Conservation (phyloP, 2,329 filamentous ascomycete genomes). For the Bipolaris bicolor region DNA sequence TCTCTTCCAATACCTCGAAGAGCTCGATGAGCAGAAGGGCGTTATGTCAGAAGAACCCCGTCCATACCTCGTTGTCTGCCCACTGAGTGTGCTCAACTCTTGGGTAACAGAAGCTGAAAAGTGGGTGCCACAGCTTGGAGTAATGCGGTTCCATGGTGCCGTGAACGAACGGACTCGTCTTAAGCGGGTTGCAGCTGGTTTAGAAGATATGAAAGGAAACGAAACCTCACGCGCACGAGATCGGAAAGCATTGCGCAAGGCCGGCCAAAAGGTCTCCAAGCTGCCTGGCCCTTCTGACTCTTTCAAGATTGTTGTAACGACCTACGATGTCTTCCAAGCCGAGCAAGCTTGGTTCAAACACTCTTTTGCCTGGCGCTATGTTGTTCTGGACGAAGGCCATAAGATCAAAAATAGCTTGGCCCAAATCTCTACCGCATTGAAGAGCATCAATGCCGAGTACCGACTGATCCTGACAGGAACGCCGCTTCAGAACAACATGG, state of each 20-base stretch:
- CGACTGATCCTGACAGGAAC: slow-evolving; percentile 61
- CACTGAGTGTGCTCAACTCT: slow-evolving; percentile 93
- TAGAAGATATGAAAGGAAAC: slow-evolving; percentile 55
- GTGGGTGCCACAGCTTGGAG: slow-evolving; percentile 86
- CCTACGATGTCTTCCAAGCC: slow-evolving; percentile 99
- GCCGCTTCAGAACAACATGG: slow-evolving; percentile 64
- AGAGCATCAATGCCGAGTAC: slow-evolving; percentile 55
- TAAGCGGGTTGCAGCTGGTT: slow-evolving; percentile 56
- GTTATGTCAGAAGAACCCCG: slow-evolving; percentile 68
- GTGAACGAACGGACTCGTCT: slow-evolving; percentile 80
- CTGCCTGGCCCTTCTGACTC: slow-evolving; percentile 30
- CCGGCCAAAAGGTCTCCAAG: slow-evolving; percentile 40
- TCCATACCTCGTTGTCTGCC: slow-evolving; percentile 94
- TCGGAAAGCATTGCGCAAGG: slow-evolving; percentile 90
- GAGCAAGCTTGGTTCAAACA: slow-evolving; percentile 92
- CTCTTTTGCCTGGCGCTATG: slow-evolving; percentile 95
- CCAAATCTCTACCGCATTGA: slow-evolving; percentile 52
- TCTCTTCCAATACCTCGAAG: slow-evolving; percentile 93
- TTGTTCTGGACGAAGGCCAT: slow-evolving; percentile 99
- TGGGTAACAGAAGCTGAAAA: slow-evolving; percentile 98
- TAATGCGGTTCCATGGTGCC: slow-evolving; percentile 94
- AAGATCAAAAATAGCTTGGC: slow-evolving; percentile 87
- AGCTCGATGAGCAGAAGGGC: slow-evolving; percentile 70
- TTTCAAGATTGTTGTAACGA: slow-evolving; percentile 77
- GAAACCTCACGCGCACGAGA: slow-evolving; percentile 76